phyloP scores from a whole-genome alignment of 768 basidiomycete genomes.

The Naganishia randhawae region DNA sequence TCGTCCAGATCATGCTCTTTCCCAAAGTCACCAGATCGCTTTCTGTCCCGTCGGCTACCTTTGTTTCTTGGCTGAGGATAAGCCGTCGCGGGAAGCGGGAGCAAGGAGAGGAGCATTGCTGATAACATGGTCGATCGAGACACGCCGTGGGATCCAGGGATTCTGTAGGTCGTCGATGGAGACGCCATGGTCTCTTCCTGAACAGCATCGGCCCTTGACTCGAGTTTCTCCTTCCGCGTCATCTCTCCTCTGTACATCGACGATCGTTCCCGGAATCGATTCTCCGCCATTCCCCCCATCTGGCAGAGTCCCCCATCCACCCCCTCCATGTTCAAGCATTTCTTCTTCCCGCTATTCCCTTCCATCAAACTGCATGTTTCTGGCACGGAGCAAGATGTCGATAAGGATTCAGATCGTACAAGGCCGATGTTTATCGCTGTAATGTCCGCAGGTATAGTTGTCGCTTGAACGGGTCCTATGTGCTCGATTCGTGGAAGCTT shows the following conservation, averaged over 20 bases:
- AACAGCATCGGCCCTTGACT: not conserved
- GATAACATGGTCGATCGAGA: conserved; percentile 51
- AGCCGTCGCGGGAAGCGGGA: conserved; percentile 11
- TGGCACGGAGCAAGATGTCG: not conserved
- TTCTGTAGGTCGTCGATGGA: not conserved
- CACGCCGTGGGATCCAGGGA: not conserved
- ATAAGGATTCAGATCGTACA: not conserved
- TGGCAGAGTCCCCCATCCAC: not conserved
- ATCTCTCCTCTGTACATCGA: not conserved
- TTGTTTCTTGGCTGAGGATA: not conserved
- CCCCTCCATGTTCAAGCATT: no score
- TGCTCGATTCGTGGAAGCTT: not conserved
- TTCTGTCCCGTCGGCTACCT: conserved; percentile 14
- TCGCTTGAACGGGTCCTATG: not conserved
- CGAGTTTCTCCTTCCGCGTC: not conserved
- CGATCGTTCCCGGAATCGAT: not conserved
- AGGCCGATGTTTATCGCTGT: not conserved
- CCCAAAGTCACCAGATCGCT: not conserved
- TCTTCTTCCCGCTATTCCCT: conserved; percentile 18
- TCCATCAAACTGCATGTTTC: conserved; percentile 9
- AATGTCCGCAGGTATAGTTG: not conserved
- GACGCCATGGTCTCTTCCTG: not conserved
- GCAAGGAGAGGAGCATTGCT: conserved; percentile 25
- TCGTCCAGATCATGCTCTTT: not conserved
- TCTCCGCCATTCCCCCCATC: not conserved